phyloP scores from a whole-genome alignment of 2,329 filamentous ascomycete genomes.

The Ophiostoma novo-ulmi region DNA sequence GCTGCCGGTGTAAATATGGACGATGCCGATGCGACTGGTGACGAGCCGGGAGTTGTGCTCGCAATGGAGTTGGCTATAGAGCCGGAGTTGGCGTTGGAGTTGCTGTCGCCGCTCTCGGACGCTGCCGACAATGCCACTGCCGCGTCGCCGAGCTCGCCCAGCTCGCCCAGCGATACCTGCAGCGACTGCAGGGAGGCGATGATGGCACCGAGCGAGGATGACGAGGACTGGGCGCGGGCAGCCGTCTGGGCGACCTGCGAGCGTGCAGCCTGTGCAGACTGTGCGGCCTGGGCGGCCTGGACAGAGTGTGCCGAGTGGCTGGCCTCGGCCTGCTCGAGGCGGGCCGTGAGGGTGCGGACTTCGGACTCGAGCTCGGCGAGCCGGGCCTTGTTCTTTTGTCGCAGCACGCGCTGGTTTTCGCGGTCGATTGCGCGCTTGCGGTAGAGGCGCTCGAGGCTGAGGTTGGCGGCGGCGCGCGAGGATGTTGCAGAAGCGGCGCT shows the following conservation, averaged over 20 bases:
- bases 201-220: slow-evolving; percentile 18
- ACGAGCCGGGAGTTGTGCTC: slow-evolving; percentile 15
- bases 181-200: slow-evolving; percentile 22
- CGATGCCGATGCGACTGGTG: slow-evolving; percentile 10
- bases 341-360: slow-evolving; percentile 19
- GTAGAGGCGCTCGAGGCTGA: slow-evolving; percentile 24
- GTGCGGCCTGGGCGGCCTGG: not conserved
- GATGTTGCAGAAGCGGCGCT: slow-evolving; percentile 18
- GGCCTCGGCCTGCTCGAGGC: slow-evolving; percentile 21
- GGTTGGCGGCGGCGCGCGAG: slow-evolving; percentile 23
- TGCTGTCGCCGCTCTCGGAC: slow-evolving; percentile 14
- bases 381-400: slow-evolving; percentile 25
- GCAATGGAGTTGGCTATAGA: not conserved
- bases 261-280: not conserved
- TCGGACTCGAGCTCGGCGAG: slow-evolving; percentile 24
- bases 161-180: slow-evolving; percentile 18
- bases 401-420: slow-evolving; percentile 24
- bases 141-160: slow-evolving; percentile 6
- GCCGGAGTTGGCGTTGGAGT: not conserved
- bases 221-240: slow-evolving; percentile 19
- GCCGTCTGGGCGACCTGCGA: slow-evolving; percentile 14
- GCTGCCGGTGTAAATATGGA: slow-evolving; percentile 4
- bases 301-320: slow-evolving; percentile 7
- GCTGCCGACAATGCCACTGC: not conserved
- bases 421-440: slow-evolving; percentile 26